Evolutionary conservation across 2,329 filamentous ascomycete species (phyloP).

Genomic region (Pyricularia pennisetigena): DNA sequence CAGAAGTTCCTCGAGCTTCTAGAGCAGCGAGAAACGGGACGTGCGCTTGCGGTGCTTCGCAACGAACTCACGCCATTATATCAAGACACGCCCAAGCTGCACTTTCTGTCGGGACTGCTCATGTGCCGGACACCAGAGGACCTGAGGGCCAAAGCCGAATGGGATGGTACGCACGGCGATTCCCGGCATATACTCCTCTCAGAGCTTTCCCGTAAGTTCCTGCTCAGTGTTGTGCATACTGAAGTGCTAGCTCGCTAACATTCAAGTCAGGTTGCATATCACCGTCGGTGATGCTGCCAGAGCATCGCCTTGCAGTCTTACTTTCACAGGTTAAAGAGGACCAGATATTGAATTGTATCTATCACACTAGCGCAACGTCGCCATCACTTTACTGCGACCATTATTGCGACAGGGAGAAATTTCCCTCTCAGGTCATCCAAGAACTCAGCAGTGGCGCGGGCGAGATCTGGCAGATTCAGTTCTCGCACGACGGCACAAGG

Average conservation of each 20-base stretch:
- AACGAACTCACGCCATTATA: slow-evolving; percentile 80
- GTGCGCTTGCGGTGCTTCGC: slow-evolving; percentile 74
- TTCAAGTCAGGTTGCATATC: slow-evolving; percentile 66
- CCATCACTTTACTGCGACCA: slow-evolving; percentile 89
- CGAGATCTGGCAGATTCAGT: slow-evolving; percentile 87
- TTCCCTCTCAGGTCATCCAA: slow-evolving; percentile 61
- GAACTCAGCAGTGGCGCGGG: slow-evolving; percentile 66
- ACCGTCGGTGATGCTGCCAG: slow-evolving; percentile 92
- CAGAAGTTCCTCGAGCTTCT: slow-evolving; percentile 93
- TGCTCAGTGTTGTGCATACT: neutral
- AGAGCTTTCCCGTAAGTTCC: slow-evolving; percentile 64
- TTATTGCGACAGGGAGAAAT: slow-evolving; percentile 66
- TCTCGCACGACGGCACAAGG: slow-evolving; percentile 76
- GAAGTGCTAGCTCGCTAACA: slow-evolving; percentile 12
- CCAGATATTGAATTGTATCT: slow-evolving; percentile 77
- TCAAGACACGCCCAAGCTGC: slow-evolving; percentile 66
- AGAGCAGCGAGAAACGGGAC: slow-evolving; percentile 62
- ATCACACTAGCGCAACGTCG: slow-evolving; percentile 70
- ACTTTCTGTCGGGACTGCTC: slow-evolving; percentile 77
- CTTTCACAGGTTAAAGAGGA: slow-evolving; percentile 74
- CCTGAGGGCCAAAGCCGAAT: slow-evolving; percentile 64
- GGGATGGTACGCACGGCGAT: slow-evolving; percentile 71
- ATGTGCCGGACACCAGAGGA: slow-evolving; percentile 80
- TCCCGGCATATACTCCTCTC: slow-evolving; percentile 70
- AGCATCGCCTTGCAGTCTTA: slow-evolving; percentile 74